Base-by-base conservation (phyloP, 179 eudicot species). In the Vitellaria paradoxa region DNA sequence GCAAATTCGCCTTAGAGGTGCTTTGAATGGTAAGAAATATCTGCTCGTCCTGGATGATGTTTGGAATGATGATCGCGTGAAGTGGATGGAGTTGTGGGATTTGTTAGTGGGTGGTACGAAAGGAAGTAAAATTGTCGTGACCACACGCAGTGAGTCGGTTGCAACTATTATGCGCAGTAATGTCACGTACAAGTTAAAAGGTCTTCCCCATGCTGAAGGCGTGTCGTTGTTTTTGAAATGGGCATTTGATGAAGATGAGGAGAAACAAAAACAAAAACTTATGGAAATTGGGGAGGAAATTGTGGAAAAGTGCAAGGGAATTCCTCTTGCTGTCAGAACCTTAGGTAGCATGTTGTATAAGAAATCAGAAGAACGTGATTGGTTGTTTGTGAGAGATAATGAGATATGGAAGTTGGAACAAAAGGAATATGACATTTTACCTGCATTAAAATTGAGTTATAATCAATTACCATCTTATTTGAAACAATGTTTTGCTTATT, bases 401-500 rank as follows among this genome's bases (percentile, higher is more conserved):
- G 82, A 62, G 14, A 42, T 83, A 15, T 67, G 73, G 72, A 60
- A 72, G 59, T 21, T 83, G 26, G 14, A 47, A 45, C 62, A 74
- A 7, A 20, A 57, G 26, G 9, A 61, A 26, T 24, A n/a, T 49
- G 75, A 42, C 5, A 63, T 80, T 1, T 15, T 70, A 2, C 61
- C 66, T 2, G 50, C 70, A 0, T 47, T 84, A 10, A 76, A 56
- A 26, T n/a, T 81, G 76, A 83, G 86, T 66, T 80, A 80, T 70
- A 76, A 74, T 47, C 26, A 63, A 59, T 59, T 83, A 24, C 83
- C 83, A 15, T 61, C 83, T 6, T 76, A 77, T 70, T 17, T 83
- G 40, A 83, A 80, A 55, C 76, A 68, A 12, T 83, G 86, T 66
- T 80, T 83, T 77, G 81, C 69, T 3, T 80, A 77, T 23, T 77